These are phyloP conservation scores for Hymenoscyphus albidus DNA, from an alignment of 2,329 filamentous ascomycete species.

Conservation along the genomic window DNA sequence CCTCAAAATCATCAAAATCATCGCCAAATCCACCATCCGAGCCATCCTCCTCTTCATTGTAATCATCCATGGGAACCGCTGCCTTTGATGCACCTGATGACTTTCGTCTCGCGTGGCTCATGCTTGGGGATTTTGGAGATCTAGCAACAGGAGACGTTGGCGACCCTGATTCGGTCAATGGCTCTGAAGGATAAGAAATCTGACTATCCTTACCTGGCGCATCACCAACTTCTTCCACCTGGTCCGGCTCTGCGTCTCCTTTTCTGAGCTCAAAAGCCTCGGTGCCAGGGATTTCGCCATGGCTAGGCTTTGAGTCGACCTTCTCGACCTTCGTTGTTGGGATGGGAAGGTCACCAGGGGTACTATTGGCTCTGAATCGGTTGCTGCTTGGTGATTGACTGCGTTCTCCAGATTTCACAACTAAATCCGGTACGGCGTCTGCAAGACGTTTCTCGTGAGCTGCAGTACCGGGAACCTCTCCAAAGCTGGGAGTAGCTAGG, in stretches of 20 bases:
- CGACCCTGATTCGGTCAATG: conserved; percentile 60
- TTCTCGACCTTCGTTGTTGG: conserved; percentile 56
- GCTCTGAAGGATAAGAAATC: conserved; percentile 39
- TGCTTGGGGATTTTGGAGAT: conserved; percentile 36
- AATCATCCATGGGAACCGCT: conserved; percentile 49
- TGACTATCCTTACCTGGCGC: conserved; percentile 51
- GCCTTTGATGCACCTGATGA: conserved; percentile 32
- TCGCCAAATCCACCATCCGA: conserved; percentile 52
- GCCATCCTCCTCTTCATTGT: conserved; percentile 54
- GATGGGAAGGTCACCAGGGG: conserved; percentile 43
- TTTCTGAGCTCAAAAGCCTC: conserved; percentile 53
- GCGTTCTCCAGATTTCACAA: conserved; percentile 39
- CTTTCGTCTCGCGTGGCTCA: conserved; percentile 39
- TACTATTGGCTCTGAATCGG: conserved; percentile 30
- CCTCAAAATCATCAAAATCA: conserved; percentile 69
- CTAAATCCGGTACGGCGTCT: conserved; percentile 59
- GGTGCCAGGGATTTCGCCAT: conserved; percentile 60
- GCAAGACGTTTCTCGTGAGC: conserved; percentile 52
- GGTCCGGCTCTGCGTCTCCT: conserved; percentile 56
- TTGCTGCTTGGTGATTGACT: conserved; percentile 24
- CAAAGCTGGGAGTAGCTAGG: conserved; percentile 49
- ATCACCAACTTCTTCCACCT: conserved; percentile 49
- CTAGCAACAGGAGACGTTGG: conserved; percentile 49
- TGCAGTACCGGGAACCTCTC: conserved; percentile 58
- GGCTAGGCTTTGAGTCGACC: conserved; percentile 52